phyloP scores from a whole-genome alignment of 2,329 filamentous ascomycete genomes.

The Tolypocladium inflatum region DNA sequence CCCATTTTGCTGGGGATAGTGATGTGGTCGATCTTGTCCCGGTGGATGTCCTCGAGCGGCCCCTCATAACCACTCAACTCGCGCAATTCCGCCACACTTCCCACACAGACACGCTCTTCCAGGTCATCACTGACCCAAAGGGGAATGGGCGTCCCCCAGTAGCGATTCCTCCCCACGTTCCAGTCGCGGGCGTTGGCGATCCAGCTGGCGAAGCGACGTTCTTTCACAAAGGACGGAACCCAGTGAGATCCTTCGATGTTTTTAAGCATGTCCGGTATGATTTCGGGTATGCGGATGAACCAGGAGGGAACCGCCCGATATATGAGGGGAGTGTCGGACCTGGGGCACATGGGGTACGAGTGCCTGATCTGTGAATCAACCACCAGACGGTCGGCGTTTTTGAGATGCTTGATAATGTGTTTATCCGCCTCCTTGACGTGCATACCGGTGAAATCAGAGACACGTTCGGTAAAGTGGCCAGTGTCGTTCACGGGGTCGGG shows the following conservation, averaged over 20 bases:
- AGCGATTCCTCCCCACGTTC: slow-evolving; percentile 90
- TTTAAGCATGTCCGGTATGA: slow-evolving; percentile 80
- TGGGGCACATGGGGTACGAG: slow-evolving; percentile 87
- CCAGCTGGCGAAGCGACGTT: slow-evolving; percentile 86
- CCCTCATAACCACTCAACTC: slow-evolving; percentile 79
- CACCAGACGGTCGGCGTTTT: slow-evolving; percentile 64
- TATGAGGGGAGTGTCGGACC: slow-evolving; percentile 91
- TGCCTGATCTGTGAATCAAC: slow-evolving; percentile 84
- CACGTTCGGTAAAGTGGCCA: slow-evolving; percentile 67
- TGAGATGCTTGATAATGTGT: slow-evolving; percentile 83
- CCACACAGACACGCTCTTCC: slow-evolving; percentile 78
- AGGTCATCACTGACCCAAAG: slow-evolving; percentile 86
- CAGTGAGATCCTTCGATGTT: slow-evolving; percentile 86
- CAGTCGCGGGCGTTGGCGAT: slow-evolving; percentile 86
- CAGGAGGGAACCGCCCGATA: slow-evolving; percentile 87
- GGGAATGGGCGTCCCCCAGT: slow-evolving; percentile 91
- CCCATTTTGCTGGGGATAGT: slow-evolving; percentile 87
- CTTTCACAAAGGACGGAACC: slow-evolving; percentile 86
- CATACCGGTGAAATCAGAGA: slow-evolving; percentile 73
- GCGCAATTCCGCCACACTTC: slow-evolving; percentile 76
- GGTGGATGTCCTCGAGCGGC: slow-evolving; percentile 77
- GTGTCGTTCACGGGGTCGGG: slow-evolving; percentile 85
- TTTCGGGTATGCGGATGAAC: slow-evolving; percentile 83
- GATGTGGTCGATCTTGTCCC: slow-evolving; percentile 87
- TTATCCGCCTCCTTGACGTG: slow-evolving; percentile 92